These are phyloP conservation scores for Colletotrichum falcatum DNA, from an alignment of 2,329 filamentous ascomycete species.

Conservation along the genomic window DNA sequence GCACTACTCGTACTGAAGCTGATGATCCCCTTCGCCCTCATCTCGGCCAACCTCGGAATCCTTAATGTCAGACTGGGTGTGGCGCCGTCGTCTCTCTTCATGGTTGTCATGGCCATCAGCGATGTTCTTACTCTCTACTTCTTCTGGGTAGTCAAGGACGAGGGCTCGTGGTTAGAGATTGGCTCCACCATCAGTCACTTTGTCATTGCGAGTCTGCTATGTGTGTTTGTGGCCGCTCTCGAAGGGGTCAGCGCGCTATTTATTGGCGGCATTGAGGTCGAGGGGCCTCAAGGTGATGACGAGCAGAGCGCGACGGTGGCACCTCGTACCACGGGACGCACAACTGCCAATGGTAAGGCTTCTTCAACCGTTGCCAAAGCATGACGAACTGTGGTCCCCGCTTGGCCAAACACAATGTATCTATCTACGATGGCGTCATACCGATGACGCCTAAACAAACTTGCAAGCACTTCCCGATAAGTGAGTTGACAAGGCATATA, in stretches of 20 bases:
- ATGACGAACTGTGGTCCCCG: background rate
- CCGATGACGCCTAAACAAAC: background rate
- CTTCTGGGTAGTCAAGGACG: slow-evolving; percentile 97
- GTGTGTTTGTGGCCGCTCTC: slow-evolving; percentile 89
- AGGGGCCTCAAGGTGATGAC: slow-evolving; percentile 37
- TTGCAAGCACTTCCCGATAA: background rate
- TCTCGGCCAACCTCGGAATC: slow-evolving; percentile 94
- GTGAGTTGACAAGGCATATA: background rate
- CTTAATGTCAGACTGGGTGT: slow-evolving; percentile 87
- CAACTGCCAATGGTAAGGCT: slow-evolving; percentile 10
- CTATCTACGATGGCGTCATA: background rate
- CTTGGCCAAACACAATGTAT: background rate
- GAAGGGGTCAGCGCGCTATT: slow-evolving; percentile 89
- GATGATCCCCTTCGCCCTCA: slow-evolving; percentile 90
- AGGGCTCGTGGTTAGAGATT: slow-evolving; percentile 97
- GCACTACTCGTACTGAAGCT: slow-evolving; percentile 89
- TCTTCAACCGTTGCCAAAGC: too few relatives aligned
- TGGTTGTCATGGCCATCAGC: slow-evolving; percentile 91
- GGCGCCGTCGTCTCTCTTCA: slow-evolving; percentile 89
- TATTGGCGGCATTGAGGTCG: slow-evolving; percentile 82
- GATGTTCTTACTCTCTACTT: slow-evolving; percentile 95
- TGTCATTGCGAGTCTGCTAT: slow-evolving; percentile 88
- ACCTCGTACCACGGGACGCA: background rate
- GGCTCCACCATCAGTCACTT: slow-evolving; percentile 97
- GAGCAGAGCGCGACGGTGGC: slow-evolving; percentile 11